A percentile compares a stretch with the other conserved stretches of the same genome.
Conservation (phyloP, 2,329 filamentous ascomycete genomes). For the Ophiocordyceps camponoti-leonardi region DNA sequence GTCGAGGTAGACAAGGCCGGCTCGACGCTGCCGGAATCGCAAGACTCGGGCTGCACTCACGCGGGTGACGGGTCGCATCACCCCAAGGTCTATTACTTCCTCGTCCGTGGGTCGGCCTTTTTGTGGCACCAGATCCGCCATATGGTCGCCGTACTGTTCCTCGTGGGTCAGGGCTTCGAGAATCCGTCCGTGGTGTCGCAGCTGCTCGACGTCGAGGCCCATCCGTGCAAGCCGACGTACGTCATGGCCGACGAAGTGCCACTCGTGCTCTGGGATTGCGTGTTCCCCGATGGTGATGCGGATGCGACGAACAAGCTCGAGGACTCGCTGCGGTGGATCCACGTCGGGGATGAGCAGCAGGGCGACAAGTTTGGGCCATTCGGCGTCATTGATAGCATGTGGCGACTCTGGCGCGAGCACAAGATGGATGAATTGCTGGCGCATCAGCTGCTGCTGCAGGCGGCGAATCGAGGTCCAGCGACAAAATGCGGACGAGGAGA, state of each 20-base stretch:
- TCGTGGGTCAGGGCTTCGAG: conserved; percentile 80
- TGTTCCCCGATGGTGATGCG: conserved; percentile 45
- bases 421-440: conserved; percentile 87
- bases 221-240: conserved; percentile 68
- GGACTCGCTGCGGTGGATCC: conserved; percentile 61
- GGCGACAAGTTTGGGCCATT: conserved; percentile 44
- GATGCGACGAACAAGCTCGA: conserved; percentile 5
- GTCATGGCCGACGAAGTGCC: conserved; percentile 82
- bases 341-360: conserved; percentile 49
- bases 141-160: conserved; percentile 84
- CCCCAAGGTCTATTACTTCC: conserved; percentile 69
- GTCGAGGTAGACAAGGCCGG: conserved; percentile 43
- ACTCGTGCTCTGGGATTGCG: conserved; percentile 88
- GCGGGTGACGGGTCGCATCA: conserved; percentile 10
- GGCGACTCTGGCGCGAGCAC: conserved; percentile 64
- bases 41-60: background rate
- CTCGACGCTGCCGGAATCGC: conserved; percentile 26
- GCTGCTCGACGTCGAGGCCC: conserved; percentile 54
- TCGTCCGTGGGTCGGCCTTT: conserved; percentile 79
- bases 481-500: background rate
- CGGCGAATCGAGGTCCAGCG: conserved; percentile 17
- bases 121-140: conserved; percentile 96
- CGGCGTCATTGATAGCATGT: conserved; percentile 58
- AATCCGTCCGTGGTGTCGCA: conserved; percentile 52
- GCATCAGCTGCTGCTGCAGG: conserved; percentile 50